These are phyloP conservation scores for Balansia obtecta DNA, from an alignment of 2,329 filamentous ascomycete species.

Conservation along the genomic window DNA sequence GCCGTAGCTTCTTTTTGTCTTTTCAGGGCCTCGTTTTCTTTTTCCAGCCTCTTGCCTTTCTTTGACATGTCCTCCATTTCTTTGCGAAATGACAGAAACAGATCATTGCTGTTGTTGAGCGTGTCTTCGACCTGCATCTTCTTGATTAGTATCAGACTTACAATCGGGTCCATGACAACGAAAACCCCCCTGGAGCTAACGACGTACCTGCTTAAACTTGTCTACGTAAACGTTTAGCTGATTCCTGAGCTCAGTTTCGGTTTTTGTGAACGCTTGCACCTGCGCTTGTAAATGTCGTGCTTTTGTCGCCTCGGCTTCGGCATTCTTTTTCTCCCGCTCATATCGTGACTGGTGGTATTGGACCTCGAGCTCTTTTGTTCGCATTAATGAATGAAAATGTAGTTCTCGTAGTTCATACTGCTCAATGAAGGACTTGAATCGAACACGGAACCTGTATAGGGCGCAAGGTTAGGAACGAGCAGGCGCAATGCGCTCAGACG, in stretches of 20 bases:
- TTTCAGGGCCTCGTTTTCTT: slow-evolving; percentile 84
- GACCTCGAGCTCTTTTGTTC: slow-evolving; percentile 91
- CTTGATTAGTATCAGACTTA: background rate
- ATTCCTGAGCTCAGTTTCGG: slow-evolving; percentile 82
- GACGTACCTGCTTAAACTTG: slow-evolving; percentile 96
- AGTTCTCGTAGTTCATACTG: slow-evolving; percentile 93
- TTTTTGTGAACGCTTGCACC: slow-evolving; percentile 91
- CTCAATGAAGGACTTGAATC: slow-evolving; percentile 91
- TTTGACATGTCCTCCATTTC: slow-evolving; percentile 99
- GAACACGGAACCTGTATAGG: slow-evolving; percentile 55
- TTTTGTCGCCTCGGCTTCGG: slow-evolving; percentile 68
- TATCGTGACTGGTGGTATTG: slow-evolving; percentile 81
- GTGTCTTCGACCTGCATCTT: slow-evolving; percentile 80
- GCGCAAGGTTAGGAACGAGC: slow-evolving; percentile 7
- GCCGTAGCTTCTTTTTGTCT: slow-evolving; percentile 90
- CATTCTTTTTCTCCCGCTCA: slow-evolving; percentile 80
- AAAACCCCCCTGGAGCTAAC: background rate
- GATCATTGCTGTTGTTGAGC: slow-evolving; percentile 93
- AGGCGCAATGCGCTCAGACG: slow-evolving; percentile 7
- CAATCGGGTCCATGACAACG: background rate
- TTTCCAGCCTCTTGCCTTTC: slow-evolving; percentile 93
- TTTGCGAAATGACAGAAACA: slow-evolving; percentile 93
- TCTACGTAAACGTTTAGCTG: slow-evolving; percentile 98
- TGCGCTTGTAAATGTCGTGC: slow-evolving; percentile 80
- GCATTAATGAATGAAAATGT: slow-evolving; percentile 83